A percentile compares a stretch with the other conserved stretches of the same genome.
Evolutionary conservation across 371 early-diverging fungal species (phyloP).

Genomic region (Mortierella polycephala): DNA sequence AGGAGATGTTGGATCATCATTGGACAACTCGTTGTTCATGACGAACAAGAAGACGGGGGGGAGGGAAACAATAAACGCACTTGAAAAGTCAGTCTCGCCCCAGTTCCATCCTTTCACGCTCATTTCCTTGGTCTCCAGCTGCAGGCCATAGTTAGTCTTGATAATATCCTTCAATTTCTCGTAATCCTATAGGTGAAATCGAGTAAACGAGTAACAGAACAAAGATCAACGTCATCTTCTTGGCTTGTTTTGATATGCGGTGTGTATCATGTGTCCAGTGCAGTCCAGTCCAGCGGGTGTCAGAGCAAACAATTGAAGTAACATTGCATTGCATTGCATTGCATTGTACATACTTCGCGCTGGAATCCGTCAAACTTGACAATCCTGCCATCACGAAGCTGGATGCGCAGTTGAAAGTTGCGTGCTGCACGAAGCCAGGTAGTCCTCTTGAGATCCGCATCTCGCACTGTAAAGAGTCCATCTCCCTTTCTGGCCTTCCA

Average conservation of each 20-base stretch:
- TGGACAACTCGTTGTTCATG: background rate
- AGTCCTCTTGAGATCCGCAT: slow-evolving; percentile 74
- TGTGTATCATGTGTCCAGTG: background rate
- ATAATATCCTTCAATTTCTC: slow-evolving; percentile 80
- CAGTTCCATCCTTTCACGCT: slow-evolving; percentile 96
- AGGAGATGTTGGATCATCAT: background rate
- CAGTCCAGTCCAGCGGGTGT: background rate
- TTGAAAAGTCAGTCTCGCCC: slow-evolving; percentile 87
- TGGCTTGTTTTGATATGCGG: background rate
- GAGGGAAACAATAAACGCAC: background rate
- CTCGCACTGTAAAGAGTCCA: slow-evolving; percentile 71
- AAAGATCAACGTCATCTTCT: background rate
- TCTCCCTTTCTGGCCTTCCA: slow-evolving; percentile 75
- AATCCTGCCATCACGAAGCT: slow-evolving; percentile 73
- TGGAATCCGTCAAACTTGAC: slow-evolving; percentile 92
- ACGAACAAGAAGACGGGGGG: background rate
- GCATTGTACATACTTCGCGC: slow-evolving; percentile 68
- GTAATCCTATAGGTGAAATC: slow-evolving; percentile 68
- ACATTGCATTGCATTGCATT: too few species aligned
- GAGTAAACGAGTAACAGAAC: slow-evolving; percentile 12
- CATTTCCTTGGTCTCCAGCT: slow-evolving; percentile 85
- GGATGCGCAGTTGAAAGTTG: slow-evolving; percentile 84
- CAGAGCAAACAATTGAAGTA: too few species aligned
- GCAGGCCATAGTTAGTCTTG: slow-evolving; percentile 74
- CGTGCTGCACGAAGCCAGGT: slow-evolving; percentile 86